Conservation (phyloP, 345 rosid species). For the Citrus sp. region DNA sequence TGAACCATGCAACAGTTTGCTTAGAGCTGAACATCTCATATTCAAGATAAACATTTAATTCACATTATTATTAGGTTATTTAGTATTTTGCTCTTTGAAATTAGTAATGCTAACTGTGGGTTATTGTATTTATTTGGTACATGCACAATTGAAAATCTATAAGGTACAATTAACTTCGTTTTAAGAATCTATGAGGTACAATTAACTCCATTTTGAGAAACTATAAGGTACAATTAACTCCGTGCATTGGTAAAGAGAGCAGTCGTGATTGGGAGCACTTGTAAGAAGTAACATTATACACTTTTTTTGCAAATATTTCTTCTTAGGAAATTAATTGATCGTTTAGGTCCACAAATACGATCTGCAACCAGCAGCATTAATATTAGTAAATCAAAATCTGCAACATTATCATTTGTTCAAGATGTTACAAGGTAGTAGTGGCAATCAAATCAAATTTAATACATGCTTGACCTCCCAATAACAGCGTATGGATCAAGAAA, state of each 20-base stretch:
- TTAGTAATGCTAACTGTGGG: not conserved
- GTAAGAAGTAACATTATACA: constrained; percentile 61
- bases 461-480: no score
- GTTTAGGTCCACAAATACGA: not conserved
- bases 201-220: no score
- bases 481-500: no score
- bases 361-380: no score
- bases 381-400: no score
- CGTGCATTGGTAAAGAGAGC: constrained; percentile 61
- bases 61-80: not conserved
- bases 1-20: no score
- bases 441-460: no score
- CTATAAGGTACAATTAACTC: constrained; percentile 74
- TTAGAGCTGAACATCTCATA: no score
- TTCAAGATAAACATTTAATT: not conserved
- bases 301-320: not conserved
- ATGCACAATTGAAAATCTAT: constrained; percentile 54
- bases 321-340: not conserved
- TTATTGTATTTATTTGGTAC: constrained; percentile 15
- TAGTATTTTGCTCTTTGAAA: not conserved
- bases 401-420: no score
- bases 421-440: no score
- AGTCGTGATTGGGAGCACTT: constrained; percentile 86
- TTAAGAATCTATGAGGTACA: no score
- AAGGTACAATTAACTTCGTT: no score